Evolutionary conservation across 345 rosid species (phyloP), one percentile per base, ranked within the genome.

Genomic region (Salix purpurea): DNA sequence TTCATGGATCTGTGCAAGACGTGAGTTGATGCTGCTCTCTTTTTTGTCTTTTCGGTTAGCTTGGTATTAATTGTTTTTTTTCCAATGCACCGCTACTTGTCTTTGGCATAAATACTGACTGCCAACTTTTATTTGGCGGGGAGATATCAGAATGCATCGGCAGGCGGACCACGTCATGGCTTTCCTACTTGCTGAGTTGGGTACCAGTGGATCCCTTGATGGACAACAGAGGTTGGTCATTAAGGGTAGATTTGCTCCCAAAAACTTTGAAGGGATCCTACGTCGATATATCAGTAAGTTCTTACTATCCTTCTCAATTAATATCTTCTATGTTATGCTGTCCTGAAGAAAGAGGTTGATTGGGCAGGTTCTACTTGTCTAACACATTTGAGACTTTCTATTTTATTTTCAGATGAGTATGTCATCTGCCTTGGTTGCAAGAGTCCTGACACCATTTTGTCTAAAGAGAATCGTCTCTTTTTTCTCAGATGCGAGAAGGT

Each of bases 1-100:
- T 94, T 92, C 58, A 94, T 90, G 98, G 97, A 94, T 84, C 95
- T 96, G 71, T 96, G 99, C 91, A 94, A 86, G 81, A 90, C 93
- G 97, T 96, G 86, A 39, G 81, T 66, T 40, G 46, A 34, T 46
- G 16, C 65, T 64, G 23, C 44, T 52, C 30, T 64, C 15, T 46
- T 32, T 40, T 71, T 70, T 24, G 14, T 19, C 37, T 18, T 24
- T 39, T 15, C 9, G 1, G 13, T 4, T 23, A 48, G 30, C 21
- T 26, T 37, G 12, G 12, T 37, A 13, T 37, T 12, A 12, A 10
- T 21, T 39, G 42, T 10, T 40, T 68, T 28, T 28, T 28, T 40
- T 56, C 10, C 10, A 58, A 23, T n/a, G 23, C 28, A 10, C 62
- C 0, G 62, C 28, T 58, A 8, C 62, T 58, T 58, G 62, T 58